Conservation (phyloP, 176 grass and related monocot genomes). For the Musa schizocarpa region DNA sequence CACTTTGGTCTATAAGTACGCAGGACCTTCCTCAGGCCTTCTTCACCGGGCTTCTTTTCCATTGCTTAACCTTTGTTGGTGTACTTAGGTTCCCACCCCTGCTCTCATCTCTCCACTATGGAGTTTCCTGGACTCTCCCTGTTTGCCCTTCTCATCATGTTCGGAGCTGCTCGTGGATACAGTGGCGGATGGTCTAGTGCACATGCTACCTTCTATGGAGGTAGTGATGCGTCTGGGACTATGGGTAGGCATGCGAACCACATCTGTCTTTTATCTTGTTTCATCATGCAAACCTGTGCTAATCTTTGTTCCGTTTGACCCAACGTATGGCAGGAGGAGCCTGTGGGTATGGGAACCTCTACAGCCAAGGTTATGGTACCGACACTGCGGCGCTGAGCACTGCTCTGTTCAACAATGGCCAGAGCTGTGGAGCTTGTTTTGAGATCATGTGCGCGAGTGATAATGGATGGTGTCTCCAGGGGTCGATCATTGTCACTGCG, state of each 20-base stretch:
- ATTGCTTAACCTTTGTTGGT: background rate
- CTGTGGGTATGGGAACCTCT: conserved; percentile 74
- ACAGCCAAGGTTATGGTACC: conserved; percentile 66
- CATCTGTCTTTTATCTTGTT: background rate
- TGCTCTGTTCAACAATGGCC: conserved; percentile 48
- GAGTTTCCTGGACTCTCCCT: background rate
- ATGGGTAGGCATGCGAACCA: conserved; percentile 21
- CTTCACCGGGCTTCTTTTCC: background rate
- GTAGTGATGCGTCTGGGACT: conserved; percentile 35
- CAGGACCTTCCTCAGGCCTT: background rate
- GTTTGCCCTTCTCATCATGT: background rate
- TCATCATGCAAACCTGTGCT: background rate
- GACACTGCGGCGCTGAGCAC: conserved; percentile 67
- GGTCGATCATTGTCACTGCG: conserved; percentile 51
- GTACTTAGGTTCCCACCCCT: background rate
- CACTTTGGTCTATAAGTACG: background rate
- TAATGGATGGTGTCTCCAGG: conserved; percentile 33
- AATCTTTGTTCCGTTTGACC: background rate
- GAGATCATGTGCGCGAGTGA: conserved; percentile 32
- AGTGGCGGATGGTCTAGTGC: background rate
- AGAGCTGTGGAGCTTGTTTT: conserved; percentile 72
- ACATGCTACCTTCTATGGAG: conserved; percentile 36
- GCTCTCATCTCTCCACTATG: background rate
- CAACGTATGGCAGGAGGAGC: conserved; percentile 37
- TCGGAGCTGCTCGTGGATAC: background rate